These are phyloP conservation scores for Dovyalis caffra DNA, from an alignment of 345 rosid genomes.

Conservation along the genomic window DNA sequence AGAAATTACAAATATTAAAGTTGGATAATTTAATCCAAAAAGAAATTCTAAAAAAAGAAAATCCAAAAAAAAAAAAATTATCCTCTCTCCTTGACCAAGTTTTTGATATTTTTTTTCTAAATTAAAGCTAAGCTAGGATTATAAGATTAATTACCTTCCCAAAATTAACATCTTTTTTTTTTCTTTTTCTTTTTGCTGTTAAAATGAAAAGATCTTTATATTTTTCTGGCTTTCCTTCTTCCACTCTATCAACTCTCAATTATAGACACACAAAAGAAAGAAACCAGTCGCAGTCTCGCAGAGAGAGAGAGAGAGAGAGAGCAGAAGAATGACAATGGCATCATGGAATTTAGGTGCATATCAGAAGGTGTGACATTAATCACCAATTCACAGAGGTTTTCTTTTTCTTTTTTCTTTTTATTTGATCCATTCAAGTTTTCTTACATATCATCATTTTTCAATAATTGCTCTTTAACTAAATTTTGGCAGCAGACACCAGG, in stretches of 20 bases:
- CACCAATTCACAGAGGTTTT: not conserved
- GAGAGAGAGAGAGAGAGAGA: not conserved
- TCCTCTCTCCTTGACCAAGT: too few relatives aligned
- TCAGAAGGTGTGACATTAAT: conserved; percentile 40
- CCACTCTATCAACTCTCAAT: not conserved
- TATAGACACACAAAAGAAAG: not conserved
- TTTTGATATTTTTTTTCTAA: too few relatives aligned
- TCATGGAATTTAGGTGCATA: conserved; percentile 35
- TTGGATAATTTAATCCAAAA: too few relatives aligned
- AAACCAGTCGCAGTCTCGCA: not conserved
- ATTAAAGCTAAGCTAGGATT: too few relatives aligned
- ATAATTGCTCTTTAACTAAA: not conserved
- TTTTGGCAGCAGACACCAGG: conserved; percentile 31
- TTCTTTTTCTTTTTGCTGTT: not conserved
- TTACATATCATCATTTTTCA: not conserved
- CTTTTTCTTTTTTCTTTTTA: not conserved
- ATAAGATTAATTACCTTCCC: not conserved
- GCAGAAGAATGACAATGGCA: conserved; percentile 38
- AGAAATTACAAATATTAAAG: too few relatives aligned
- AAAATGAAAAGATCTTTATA: conserved; percentile 4
- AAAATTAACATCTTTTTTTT: not conserved
- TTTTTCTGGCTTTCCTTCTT: conserved; percentile 16
- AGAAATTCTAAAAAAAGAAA: too few relatives aligned
- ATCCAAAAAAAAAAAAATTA: too few relatives aligned
- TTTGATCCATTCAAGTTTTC: not conserved